phyloP scores from a whole-genome alignment of 116 monocot genomes.

The Cymodocea nodosa region DNA sequence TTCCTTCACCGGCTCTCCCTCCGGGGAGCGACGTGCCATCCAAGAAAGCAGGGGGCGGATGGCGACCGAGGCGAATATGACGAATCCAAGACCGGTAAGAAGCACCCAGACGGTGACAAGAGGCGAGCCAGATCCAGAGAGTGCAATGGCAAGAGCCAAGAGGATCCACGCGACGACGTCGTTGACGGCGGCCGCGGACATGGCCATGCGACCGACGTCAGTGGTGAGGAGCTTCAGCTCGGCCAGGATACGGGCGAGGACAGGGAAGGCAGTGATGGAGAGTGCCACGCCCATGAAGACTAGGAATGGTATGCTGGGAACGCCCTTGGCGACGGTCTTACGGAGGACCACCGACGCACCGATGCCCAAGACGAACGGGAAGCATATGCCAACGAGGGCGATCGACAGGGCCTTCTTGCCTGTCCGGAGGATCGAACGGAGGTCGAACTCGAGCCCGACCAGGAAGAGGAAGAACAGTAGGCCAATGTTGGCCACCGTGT shows the following conservation, averaged over 20 bases:
- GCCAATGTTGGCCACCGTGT: slow-evolving; percentile 36
- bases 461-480: slow-evolving; percentile 46
- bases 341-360: slow-evolving; percentile 26
- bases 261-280: slow-evolving; percentile 50
- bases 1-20: slow-evolving; percentile 35
- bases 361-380: slow-evolving; percentile 28
- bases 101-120: slow-evolving; percentile 20
- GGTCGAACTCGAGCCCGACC: slow-evolving; percentile 38
- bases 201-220: slow-evolving; percentile 42
- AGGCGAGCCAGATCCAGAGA: slow-evolving; percentile 28
- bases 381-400: slow-evolving; percentile 29
- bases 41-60: slow-evolving; percentile 23
- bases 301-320: slow-evolving; percentile 17
- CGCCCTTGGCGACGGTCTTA: slow-evolving; percentile 14
- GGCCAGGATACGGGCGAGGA: slow-evolving; percentile 53
- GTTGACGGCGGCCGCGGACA: slow-evolving; percentile 53
- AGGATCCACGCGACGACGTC: slow-evolving; percentile 50
- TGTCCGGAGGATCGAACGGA: slow-evolving; percentile 23
- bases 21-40: slow-evolving; percentile 29
- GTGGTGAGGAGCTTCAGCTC: slow-evolving; percentile 56
- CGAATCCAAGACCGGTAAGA: slow-evolving; percentile 11
- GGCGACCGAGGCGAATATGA: slow-evolving; percentile 2
- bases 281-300: slow-evolving; percentile 48
- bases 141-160: slow-evolving; percentile 40
- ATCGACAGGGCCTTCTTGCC: slow-evolving; percentile 23